Percentiles rank a stretch among this genome's conserved stretches.
Conservation (phyloP, 202 grass and related monocot species). For the Eragrostis tef region DNA sequence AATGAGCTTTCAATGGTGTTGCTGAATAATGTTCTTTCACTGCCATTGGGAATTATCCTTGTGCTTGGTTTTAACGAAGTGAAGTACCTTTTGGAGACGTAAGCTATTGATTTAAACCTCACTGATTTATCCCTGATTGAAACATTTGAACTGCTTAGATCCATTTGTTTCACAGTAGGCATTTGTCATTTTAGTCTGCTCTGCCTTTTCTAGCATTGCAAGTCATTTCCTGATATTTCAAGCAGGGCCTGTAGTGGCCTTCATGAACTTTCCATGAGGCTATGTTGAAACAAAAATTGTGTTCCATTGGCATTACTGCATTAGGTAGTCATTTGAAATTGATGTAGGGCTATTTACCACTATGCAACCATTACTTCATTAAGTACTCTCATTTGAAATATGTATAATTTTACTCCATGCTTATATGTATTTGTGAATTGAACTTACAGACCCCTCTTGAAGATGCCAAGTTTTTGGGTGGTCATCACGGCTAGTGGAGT, state of each 20-base stretch:
- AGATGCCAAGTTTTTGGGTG: slow-evolving; percentile 86
- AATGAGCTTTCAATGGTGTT: slow-evolving; percentile 98
- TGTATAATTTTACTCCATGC: not conserved
- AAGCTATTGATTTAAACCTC: slow-evolving; percentile 52
- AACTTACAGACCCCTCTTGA: slow-evolving; percentile 81
- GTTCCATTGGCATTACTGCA: not conserved
- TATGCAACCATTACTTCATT: not conserved
- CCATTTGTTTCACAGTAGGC: slow-evolving; percentile 3
- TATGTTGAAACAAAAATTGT: not conserved
- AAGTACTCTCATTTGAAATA: slow-evolving; percentile 7
- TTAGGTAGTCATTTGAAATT: slow-evolving; percentile 4
- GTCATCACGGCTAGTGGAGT: slow-evolving; percentile 79
- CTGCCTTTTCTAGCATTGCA: slow-evolving; percentile 15
- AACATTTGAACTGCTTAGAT: slow-evolving; percentile 1
- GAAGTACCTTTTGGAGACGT: slow-evolving; percentile 83
- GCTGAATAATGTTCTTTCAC: slow-evolving; percentile 84
- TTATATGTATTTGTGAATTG: slow-evolving; percentile 56
- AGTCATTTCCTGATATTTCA: slow-evolving; percentile 10
- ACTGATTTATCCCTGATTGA: not conserved
- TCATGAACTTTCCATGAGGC: not conserved
- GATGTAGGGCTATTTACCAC: slow-evolving; percentile 10
- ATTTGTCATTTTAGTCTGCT: not conserved
- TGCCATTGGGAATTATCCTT: slow-evolving; percentile 87
- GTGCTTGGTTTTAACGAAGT: slow-evolving; percentile 85
- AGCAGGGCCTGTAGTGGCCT: not conserved